phyloP scores from a whole-genome alignment of 2,329 filamentous ascomycete genomes.

The Teratosphaeria destructans region DNA sequence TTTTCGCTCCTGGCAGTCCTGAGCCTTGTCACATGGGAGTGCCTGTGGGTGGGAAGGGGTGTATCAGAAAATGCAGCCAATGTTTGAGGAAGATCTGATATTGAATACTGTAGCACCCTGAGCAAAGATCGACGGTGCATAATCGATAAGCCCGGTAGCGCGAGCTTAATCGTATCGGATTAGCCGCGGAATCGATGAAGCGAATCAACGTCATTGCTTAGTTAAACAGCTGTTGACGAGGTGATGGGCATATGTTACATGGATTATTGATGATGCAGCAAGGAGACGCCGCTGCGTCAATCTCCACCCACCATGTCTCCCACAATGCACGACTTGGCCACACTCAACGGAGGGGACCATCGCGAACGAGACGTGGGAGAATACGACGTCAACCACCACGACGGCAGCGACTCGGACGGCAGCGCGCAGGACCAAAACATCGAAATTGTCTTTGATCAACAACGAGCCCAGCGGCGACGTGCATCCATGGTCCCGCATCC shows the following conservation, averaged over 20 bases:
- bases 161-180: not conserved
- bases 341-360: not conserved
- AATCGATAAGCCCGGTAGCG: not conserved
- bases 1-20: not conserved
- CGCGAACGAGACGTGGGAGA: not conserved
- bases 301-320: not conserved
- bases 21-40: too few species aligned
- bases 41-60: too few species aligned
- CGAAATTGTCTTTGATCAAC: constrained; percentile 48
- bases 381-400: not conserved
- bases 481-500: constrained; percentile 44
- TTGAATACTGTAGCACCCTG: not conserved
- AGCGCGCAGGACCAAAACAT: constrained; percentile 16
- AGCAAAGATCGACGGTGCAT: not conserved
- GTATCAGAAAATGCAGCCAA: too few species aligned
- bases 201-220: not conserved
- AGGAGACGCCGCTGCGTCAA: not conserved
- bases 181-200: not conserved
- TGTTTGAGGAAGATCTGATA: not conserved
- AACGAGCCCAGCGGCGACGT: constrained; percentile 45
- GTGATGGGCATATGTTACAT: not conserved
- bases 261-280: not conserved
- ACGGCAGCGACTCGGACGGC: constrained; percentile 20
- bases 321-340: not conserved
- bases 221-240: not conserved